Conservation (phyloP, 495 filamentous ascomycete species). For the Ascobolus immersus region DNA sequence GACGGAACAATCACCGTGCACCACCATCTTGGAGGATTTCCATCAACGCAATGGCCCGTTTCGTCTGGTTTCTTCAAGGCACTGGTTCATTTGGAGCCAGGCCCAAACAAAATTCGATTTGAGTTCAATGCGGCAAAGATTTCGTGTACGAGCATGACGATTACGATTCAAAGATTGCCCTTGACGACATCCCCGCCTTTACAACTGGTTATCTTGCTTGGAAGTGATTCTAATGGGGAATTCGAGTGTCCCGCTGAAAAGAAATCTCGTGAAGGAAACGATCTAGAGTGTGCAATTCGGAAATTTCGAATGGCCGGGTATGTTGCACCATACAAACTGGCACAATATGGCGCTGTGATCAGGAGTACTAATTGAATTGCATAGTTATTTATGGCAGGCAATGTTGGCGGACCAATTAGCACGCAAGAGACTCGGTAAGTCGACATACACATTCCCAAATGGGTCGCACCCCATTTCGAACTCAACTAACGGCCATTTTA, state of each 20-base stretch:
- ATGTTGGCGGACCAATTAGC: slow-evolving; percentile 25
- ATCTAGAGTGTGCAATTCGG: slow-evolving; percentile 24
- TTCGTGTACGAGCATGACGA: slow-evolving; percentile 26
- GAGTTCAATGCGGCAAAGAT: slow-evolving; percentile 42
- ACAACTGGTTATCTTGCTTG: slow-evolving; percentile 25
- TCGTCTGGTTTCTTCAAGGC: slow-evolving; percentile 51
- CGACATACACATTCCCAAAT: neutral
- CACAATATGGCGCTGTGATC: slow-evolving; percentile 4
- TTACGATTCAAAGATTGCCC: slow-evolving; percentile 39
- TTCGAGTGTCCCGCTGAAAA: slow-evolving; percentile 42
- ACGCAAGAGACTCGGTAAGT: slow-evolving; percentile 18
- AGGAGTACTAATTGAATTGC: slow-evolving; percentile 5
- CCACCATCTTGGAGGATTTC: slow-evolving; percentile 49
- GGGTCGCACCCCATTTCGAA: neutral
- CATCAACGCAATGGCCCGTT: slow-evolving; percentile 44
- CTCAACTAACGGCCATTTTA: slow-evolving; percentile 1
- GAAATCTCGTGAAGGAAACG: slow-evolving; percentile 39
- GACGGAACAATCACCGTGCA: slow-evolving; percentile 59
- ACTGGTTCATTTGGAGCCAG: slow-evolving; percentile 43
- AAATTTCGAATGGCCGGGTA: slow-evolving; percentile 27
- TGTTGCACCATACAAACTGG: slow-evolving; percentile 1
- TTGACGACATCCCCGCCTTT: slow-evolving; percentile 28
- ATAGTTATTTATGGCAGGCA: slow-evolving; percentile 25
- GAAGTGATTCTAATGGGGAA: slow-evolving; percentile 27
- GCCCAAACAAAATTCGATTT: slow-evolving; percentile 43